Conservation (phyloP, 2,329 filamentous ascomycete species). For the Aspergillus calidoustus region DNA sequence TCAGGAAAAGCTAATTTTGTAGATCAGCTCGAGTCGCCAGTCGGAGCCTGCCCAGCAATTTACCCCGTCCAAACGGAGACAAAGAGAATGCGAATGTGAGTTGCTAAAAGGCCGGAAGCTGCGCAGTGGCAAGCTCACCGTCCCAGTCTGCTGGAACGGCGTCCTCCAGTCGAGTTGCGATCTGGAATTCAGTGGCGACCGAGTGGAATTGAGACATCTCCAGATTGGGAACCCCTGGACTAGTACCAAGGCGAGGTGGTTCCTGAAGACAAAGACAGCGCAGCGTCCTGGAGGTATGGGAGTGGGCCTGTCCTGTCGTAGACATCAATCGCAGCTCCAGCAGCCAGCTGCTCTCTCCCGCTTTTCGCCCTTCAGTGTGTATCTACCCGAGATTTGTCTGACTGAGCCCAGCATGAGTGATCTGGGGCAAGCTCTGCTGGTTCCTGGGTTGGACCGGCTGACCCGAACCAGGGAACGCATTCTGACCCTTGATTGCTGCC, state of each 20-base stretch:
- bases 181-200: not conserved
- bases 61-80: not conserved
- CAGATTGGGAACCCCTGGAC: slow-evolving; percentile 1
- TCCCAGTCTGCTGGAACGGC: not conserved
- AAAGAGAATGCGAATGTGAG: not conserved
- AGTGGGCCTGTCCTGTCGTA: too few relatives aligned
- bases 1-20: slow-evolving; percentile 22
- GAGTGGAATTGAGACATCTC: not conserved
- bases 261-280: too few relatives aligned
- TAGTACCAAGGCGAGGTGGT: not conserved
- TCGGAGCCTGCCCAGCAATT: slow-evolving; percentile 3
- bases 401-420: not conserved
- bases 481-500: not conserved
- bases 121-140: not conserved
- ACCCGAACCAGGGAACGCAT: slow-evolving; percentile 21
- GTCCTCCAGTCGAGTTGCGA: not conserved
- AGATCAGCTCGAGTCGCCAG: slow-evolving; percentile 17
- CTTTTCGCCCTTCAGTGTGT: not conserved
- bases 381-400: slow-evolving; percentile 16
- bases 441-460: slow-evolving; percentile 12
- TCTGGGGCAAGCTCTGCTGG: not conserved
- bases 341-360: not conserved
- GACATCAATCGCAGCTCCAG: not conserved
- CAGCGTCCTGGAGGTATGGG: too few relatives aligned
- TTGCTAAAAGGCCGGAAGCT: not conserved